Evolutionary conservation across 2,329 filamentous ascomycete species (phyloP), one percentile per base, ranked within the genome.

Genomic region (Xylariaceae sp.): DNA sequence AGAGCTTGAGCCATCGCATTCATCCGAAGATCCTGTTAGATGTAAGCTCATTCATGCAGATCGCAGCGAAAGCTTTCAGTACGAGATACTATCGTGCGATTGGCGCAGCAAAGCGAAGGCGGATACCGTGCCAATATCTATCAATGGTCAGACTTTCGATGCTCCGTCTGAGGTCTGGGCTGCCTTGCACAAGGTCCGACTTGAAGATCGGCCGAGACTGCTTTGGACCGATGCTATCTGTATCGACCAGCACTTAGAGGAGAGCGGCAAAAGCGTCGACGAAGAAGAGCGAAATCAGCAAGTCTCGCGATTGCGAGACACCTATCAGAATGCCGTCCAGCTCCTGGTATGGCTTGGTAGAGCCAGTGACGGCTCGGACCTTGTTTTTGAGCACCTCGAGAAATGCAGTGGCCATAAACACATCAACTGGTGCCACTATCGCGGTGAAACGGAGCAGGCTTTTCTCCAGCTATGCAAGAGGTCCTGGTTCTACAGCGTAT

Each of bases 391-490:
- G 9, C 52, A 51, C 40, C 58, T 61, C 7, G 52, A 57, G 32
- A 50, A 10, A 14, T 61, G 58, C 16, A 48, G 52, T 19, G 32
- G 16, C 7, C 52, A 58, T 21, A 44, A 23, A 6, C 55, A 61
- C 40, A 29, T 61, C 16, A 61, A 61, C 20, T 61, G 58, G 58
- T 53, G 49, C 20, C 47, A 40, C n/a, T 61, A 61, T 32, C 10
- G 32, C 10, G 58, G 58, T 20, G 51, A 58, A 37, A 46, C 55
- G n/a, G 19, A 20, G 1, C 48, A 46, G 10, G 58, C 58, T 7
- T 58, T 42, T 40, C 48, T 19, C 16, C 43, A 40, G 2, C 49
- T 60, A n/a, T 57, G 46, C 6, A 42, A 16, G 5, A 50, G 58
- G 21, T n/a, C 51, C 14, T 57, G 47, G 52, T 60, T 60, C 46